phyloP scores from a whole-genome alignment of 139 green algal genomes.

The Picochlorum costavermella region DNA sequence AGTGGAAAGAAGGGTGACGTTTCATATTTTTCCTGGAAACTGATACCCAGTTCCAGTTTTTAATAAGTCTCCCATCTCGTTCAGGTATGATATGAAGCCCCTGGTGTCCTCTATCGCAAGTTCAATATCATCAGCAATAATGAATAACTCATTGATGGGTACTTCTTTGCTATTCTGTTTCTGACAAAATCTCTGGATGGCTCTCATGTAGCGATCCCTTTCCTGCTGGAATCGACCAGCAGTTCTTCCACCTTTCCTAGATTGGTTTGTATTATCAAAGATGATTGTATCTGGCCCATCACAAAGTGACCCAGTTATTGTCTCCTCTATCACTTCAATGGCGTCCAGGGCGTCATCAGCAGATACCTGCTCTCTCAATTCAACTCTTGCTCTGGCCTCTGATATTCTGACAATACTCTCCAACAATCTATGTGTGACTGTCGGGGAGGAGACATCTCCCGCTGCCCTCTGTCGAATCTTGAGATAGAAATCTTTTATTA shows the following conservation, averaged over 20 bases:
- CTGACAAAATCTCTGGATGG: constrained; percentile 30
- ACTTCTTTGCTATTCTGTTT: constrained; percentile 15
- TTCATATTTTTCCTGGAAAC: constrained; percentile 3
- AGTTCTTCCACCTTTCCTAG: constrained; percentile 12
- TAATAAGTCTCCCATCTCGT: constrained; percentile 67
- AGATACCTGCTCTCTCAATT: constrained; percentile 70
- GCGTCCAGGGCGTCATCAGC: constrained; percentile 63
- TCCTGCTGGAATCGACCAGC: constrained; percentile 47
- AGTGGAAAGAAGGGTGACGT: not conserved
- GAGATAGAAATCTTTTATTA: constrained; percentile 31
- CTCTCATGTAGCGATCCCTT: constrained; percentile 49
- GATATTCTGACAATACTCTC: constrained; percentile 84
- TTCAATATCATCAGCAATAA: constrained; percentile 50
- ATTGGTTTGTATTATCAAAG: constrained; percentile 25
- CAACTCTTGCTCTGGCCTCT: constrained; percentile 74
- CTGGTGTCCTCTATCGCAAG: constrained; percentile 45
- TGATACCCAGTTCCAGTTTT: constrained; percentile 48
- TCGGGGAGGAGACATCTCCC: constrained; percentile 9
- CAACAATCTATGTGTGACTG: constrained; percentile 65
- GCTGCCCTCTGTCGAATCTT: constrained; percentile 14
- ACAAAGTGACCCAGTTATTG: constrained; percentile 45
- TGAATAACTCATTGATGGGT: constrained; percentile 25
- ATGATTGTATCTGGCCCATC: constrained; percentile 28
- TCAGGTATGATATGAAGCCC: constrained; percentile 57
- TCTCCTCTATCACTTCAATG: constrained; percentile 61